A percentile compares a stretch with the other conserved stretches of the same genome.
phyloP scores from a whole-genome alignment of 1,284 basidiomycete genomes.

The Farysia itapuensis region DNA sequence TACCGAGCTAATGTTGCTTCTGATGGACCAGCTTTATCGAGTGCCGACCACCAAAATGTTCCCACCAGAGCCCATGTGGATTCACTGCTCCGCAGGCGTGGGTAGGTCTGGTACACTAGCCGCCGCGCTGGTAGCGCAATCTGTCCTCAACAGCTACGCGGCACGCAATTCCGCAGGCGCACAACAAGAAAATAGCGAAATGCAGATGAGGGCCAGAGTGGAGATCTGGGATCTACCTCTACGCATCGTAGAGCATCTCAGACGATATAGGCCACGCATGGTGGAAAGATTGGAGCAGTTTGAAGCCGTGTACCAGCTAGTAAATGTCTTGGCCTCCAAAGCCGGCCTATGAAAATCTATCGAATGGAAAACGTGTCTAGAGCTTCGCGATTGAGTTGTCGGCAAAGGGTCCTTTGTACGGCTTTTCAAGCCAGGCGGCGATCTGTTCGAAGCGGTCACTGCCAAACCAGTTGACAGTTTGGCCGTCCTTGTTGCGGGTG shows the following conservation, averaged over 20 bases:
- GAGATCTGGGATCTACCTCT: constrained; percentile 22
- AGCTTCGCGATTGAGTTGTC: constrained; percentile 29
- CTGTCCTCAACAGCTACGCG: constrained; percentile 1
- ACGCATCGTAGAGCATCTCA: constrained; percentile 37
- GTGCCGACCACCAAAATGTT: constrained; percentile 52
- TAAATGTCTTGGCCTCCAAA: constrained; percentile 6
- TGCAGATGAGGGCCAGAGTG: background rate
- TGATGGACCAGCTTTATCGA: constrained; percentile 16
- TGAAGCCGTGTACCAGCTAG: constrained; percentile 20
- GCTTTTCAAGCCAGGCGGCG: constrained; percentile 30
- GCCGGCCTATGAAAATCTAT: too few relatives aligned
- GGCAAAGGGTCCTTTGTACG: constrained; percentile 45
- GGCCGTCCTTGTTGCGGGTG: constrained; percentile 14
- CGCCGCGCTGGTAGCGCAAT: constrained; percentile 60
- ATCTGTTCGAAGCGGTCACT: constrained; percentile 47
- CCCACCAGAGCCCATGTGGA: constrained; percentile 70
- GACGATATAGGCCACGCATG: constrained; percentile 41
- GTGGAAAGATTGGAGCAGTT: constrained; percentile 50
- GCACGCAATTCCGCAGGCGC: background rate
- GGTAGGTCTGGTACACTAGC: constrained; percentile 63
- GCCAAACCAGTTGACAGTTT: constrained; percentile 30
- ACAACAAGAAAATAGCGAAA: background rate
- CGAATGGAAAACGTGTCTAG: constrained; percentile 6
- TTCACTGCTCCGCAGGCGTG: constrained; percentile 69
- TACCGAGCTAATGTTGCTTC: constrained; percentile 13